Percentiles rank a stretch among this genome's conserved stretches.
phyloP scores from a whole-genome alignment of 2,329 filamentous ascomycete species.

The Scytalidium lignicola region DNA sequence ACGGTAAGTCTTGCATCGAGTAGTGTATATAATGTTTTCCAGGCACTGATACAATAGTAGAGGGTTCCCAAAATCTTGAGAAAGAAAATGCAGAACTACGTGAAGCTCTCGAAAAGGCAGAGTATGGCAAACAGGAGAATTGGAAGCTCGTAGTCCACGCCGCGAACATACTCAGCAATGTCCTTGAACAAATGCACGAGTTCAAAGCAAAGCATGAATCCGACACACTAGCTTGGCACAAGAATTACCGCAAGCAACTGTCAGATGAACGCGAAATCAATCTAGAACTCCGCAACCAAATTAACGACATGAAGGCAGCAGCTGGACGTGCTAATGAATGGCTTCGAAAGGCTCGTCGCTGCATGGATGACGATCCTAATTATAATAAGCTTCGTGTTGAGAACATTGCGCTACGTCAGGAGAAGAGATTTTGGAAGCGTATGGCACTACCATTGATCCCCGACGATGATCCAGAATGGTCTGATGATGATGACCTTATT shows the following conservation, averaged over 20 bases:
- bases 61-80: constrained; percentile 55
- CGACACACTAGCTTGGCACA: constrained; percentile 61
- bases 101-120: constrained; percentile 57
- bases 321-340: constrained; percentile 53
- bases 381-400: constrained; percentile 50
- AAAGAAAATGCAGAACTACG: constrained; percentile 55
- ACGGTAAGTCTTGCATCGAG: constrained; percentile 37
- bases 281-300: constrained; percentile 56
- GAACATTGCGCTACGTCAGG: constrained; percentile 48
- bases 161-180: constrained; percentile 49
- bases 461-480: constrained; percentile 53
- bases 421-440: constrained; percentile 61
- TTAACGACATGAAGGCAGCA: constrained; percentile 61
- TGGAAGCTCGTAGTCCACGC: constrained; percentile 50
- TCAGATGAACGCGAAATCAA: constrained; percentile 63
- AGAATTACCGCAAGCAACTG: constrained; percentile 59
- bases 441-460: constrained; percentile 57
- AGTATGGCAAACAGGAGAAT: constrained; percentile 56
- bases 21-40: neutral
- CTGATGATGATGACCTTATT: constrained; percentile 60
- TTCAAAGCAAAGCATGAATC: constrained; percentile 59
- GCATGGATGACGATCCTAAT: constrained; percentile 50
- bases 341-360: constrained; percentile 51
- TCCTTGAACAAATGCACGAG: constrained; percentile 60
- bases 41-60: constrained; percentile 30